Conservation (phyloP, 176 grass and related monocot genomes). For the Tillandsia leiboldiana region DNA sequence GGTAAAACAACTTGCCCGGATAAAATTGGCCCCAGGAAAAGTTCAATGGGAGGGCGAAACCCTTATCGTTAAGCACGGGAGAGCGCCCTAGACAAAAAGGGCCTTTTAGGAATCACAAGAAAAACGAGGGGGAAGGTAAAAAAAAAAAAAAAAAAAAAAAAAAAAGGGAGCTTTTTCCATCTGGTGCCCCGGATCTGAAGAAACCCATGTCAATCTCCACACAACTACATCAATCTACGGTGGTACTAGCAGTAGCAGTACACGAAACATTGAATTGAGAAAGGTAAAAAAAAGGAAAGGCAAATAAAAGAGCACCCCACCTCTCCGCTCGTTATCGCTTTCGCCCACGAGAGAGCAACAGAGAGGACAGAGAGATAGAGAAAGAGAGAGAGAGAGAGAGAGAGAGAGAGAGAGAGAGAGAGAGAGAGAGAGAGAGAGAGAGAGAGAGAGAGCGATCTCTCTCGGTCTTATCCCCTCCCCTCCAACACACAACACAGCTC, state of each 20-base stretch:
- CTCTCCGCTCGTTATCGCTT: too few relatives aligned
- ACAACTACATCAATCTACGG: background rate
- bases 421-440: too few relatives aligned
- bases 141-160: too few relatives aligned
- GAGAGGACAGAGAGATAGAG: too few relatives aligned
- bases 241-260: background rate
- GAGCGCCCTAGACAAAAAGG: background rate
- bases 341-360: too few relatives aligned
- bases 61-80: slow-evolving; percentile 4
- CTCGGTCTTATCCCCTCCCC: too few relatives aligned
- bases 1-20: background rate
- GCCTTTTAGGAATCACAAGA: background rate
- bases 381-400: too few relatives aligned
- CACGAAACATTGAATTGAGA: background rate
- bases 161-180: background rate
- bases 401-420: too few relatives aligned
- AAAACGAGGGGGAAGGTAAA: background rate
- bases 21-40: background rate
- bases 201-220: slow-evolving; percentile 2
- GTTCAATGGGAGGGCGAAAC: background rate
- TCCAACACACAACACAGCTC: too few relatives aligned
- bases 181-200: slow-evolving; percentile 7
- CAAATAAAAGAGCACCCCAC: background rate
- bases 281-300: background rate
- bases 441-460: too few relatives aligned